Base-by-base conservation (phyloP, 495 filamentous ascomycete genomes). In the Annulohypoxylon bovei region DNA sequence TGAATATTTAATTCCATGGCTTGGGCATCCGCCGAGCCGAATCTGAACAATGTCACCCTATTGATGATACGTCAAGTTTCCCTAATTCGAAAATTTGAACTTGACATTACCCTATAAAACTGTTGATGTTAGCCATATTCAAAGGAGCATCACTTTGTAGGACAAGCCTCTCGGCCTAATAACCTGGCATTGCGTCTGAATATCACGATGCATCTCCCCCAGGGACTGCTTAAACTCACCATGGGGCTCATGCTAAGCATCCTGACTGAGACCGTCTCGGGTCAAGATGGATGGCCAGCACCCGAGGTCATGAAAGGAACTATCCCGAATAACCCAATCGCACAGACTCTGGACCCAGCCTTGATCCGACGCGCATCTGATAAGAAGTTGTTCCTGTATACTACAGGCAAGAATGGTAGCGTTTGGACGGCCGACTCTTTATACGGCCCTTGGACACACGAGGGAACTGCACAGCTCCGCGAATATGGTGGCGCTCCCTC, bases 401-500 rank as follows among this genome's bases (percentile, higher is more conserved):
- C 62, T 22, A 65, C 62, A 3, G 62, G 22, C 16, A 65, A 65
- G 39, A 65, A 65, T 18, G 62, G 66, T 3, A 68, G 66, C 30
- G 39, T 68, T 28, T 68, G 66, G 66, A 68, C 66, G 50, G 66
- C 66, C 4, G 22, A 56, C 25, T 68, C 66, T 7, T 16, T 68
- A 12, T 50, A 68, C 32, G 90, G 90, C 0, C 88, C 90, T 2
- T 93, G 90, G 91, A 85, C 74, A 0, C 81, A 82, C 57, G 66
- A 78, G 14, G 89, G 90, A 9, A 71, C 79, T 12, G 87, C 83
- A 0, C 71, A 91, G 27, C 81, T 86, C 0, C 69, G 65, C 27
- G 86, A 86, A 6, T 85, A 85, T 22, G 66, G 66, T 14, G 77
- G 89, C 87, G 90, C 90, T 3, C 90, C 90, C 0, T 88, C 90